Percentiles rank a stretch among this genome's conserved stretches.
phyloP scores from a whole-genome alignment of 441 rosid genomes.

The Mallotus japonicus region DNA sequence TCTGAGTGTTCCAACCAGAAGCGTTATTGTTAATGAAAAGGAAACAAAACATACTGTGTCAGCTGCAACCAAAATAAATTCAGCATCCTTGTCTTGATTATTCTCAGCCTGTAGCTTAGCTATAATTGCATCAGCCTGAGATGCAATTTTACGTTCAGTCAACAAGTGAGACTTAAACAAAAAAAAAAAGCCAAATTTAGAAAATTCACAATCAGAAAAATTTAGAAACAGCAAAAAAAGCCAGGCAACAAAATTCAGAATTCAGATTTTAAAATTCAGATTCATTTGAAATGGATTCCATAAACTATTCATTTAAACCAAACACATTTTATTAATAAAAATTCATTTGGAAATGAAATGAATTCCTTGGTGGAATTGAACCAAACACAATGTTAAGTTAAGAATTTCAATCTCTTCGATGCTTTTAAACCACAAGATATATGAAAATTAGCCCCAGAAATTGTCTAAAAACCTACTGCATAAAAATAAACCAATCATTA shows the following conservation, averaged over 20 bases:
- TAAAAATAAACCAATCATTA: too few relatives aligned
- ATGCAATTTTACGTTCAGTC: slow-evolving; percentile 35
- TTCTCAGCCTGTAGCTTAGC: slow-evolving; percentile 40
- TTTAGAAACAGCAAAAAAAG: background rate
- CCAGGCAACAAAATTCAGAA: background rate
- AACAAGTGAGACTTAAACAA: slow-evolving; percentile 20
- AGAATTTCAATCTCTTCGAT: background rate
- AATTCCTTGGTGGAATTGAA: too few relatives aligned
- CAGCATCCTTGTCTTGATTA: slow-evolving; percentile 38
- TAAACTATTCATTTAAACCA: too few relatives aligned
- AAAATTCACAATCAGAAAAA: slow-evolving; percentile 3
- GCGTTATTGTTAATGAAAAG: slow-evolving; percentile 8
- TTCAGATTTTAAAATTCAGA: background rate
- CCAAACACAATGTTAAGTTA: too few relatives aligned
- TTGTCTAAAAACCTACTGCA: too few relatives aligned
- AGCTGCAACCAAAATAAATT: slow-evolving; percentile 56
- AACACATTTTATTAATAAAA: too few relatives aligned
- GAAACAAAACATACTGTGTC: slow-evolving; percentile 65
- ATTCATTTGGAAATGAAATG: too few relatives aligned
- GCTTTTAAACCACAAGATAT: background rate
- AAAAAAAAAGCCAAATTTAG: too few relatives aligned
- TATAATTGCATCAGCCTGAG: slow-evolving; percentile 68
- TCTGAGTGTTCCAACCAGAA: slow-evolving; percentile 12
- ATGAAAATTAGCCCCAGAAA: background rate
- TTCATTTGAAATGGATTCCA: too few relatives aligned